Conservation (phyloP, 2,329 filamentous ascomycete genomes). For the Corynespora cassiicola region DNA sequence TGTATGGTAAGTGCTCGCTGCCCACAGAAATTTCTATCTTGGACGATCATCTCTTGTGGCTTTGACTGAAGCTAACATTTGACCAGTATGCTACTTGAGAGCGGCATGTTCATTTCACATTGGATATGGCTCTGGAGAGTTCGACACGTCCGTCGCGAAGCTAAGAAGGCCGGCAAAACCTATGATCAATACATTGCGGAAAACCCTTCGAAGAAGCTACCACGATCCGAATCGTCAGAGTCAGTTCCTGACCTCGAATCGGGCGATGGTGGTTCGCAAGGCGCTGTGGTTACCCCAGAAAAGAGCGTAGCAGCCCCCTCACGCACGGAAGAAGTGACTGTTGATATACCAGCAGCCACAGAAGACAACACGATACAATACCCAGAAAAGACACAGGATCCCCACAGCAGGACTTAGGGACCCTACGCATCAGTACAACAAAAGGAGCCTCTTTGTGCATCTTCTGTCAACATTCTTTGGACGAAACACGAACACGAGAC, state of each 20-base stretch:
- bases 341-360: too few species aligned
- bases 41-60: not conserved
- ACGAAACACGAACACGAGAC: too few species aligned
- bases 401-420: too few species aligned
- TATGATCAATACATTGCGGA: slow-evolving; percentile 60
- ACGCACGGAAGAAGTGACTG: too few species aligned
- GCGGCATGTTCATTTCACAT: slow-evolving; percentile 67
- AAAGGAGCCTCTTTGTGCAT: too few species aligned
- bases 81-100: slow-evolving; percentile 61
- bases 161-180: slow-evolving; percentile 58
- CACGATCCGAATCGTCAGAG: slow-evolving; percentile 27
- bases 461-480: too few species aligned
- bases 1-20: slow-evolving; percentile 56
- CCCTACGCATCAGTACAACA: too few species aligned
- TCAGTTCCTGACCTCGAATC: slow-evolving; percentile 35
- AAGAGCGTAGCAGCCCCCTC: slow-evolving; percentile 3
- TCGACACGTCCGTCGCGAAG: slow-evolving; percentile 58
- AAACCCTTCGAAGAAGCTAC: slow-evolving; percentile 29
- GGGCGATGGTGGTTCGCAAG: slow-evolving; percentile 8
- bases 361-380: too few species aligned
- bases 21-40: too few species aligned
- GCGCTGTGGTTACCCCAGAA: slow-evolving; percentile 10
- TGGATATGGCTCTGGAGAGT: slow-evolving; percentile 65
- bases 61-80: slow-evolving; percentile 5
- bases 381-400: too few species aligned